phyloP scores from a whole-genome alignment of 768 basidiomycete genomes.

The Suillus weaverae region DNA sequence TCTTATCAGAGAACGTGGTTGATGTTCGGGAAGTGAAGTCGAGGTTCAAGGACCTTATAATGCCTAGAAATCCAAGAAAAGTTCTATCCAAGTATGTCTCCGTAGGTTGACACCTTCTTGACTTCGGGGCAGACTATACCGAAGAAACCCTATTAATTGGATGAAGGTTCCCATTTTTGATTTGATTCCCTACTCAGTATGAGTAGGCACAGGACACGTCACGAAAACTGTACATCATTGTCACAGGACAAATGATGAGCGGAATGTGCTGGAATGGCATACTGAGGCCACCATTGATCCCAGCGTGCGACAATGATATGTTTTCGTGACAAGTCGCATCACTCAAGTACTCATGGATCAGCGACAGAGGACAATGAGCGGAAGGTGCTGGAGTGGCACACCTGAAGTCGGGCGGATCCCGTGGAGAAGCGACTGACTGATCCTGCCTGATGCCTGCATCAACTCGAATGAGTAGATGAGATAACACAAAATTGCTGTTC shows the following conservation, averaged over 20 bases:
- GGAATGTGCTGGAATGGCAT: no score
- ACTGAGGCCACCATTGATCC: no score
- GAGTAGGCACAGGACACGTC: neutral
- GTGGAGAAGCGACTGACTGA: neutral
- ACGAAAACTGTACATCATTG: no score
- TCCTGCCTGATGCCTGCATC: neutral
- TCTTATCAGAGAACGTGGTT: neutral
- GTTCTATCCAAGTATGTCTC: neutral
- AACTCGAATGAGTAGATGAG: neutral
- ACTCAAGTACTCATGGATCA: no score
- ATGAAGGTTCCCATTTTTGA: neutral
- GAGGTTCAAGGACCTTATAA: neutral
- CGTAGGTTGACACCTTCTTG: neutral
- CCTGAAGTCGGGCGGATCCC: neutral
- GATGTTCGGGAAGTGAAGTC: neutral
- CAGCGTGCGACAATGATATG: no score
- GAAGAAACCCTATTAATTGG: neutral
- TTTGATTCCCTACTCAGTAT: neutral
- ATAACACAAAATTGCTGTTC: neutral
- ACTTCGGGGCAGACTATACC: neutral
- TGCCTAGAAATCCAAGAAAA: neutral
- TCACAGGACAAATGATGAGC: no score
- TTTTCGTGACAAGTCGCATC: no score
- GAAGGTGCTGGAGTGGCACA: neutral
- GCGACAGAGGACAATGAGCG: neutral